Conservation (phyloP, 176 grass and related monocot species). For the Carex pumila region DNA sequence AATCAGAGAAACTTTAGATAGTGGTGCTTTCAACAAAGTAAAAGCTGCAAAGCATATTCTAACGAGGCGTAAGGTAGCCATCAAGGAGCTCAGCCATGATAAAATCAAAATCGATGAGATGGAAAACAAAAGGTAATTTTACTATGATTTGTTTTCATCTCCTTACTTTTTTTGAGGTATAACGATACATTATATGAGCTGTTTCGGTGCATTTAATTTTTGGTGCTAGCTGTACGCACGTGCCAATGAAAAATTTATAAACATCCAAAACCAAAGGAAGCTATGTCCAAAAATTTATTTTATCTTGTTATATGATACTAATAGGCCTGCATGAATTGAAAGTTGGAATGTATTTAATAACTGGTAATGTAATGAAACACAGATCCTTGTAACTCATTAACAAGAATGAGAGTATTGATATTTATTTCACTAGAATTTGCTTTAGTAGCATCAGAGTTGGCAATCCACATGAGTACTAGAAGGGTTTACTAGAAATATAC, state of each 20-base stretch:
- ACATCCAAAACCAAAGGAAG: neutral
- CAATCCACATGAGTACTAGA: too few species aligned
- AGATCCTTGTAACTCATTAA: neutral
- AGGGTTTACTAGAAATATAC: too few species aligned
- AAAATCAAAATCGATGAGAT: constrained; percentile 68
- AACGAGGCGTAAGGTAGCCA: constrained; percentile 70
- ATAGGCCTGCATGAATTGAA: neutral
- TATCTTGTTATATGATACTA: neutral
- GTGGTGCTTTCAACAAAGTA: constrained; percentile 74
- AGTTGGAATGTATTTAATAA: neutral
- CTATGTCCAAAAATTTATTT: neutral
- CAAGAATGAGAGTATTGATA: neutral
- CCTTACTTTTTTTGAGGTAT: neutral
- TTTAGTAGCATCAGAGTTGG: too few species aligned
- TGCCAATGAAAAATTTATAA: neutral
- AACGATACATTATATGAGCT: neutral
- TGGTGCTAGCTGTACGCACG: neutral
- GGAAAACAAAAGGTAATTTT: constrained; percentile 78
- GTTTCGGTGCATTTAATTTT: neutral
- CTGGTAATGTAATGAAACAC: neutral
- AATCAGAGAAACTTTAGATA: constrained; percentile 73
- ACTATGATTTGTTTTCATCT: neutral
- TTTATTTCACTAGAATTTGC: too few species aligned
- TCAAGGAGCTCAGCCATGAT: constrained; percentile 75
- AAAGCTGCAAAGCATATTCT: constrained; percentile 76